These are phyloP conservation scores for Monilinia fructicola DNA, from an alignment of 2,329 filamentous ascomycete genomes.

Conservation along the genomic window DNA sequence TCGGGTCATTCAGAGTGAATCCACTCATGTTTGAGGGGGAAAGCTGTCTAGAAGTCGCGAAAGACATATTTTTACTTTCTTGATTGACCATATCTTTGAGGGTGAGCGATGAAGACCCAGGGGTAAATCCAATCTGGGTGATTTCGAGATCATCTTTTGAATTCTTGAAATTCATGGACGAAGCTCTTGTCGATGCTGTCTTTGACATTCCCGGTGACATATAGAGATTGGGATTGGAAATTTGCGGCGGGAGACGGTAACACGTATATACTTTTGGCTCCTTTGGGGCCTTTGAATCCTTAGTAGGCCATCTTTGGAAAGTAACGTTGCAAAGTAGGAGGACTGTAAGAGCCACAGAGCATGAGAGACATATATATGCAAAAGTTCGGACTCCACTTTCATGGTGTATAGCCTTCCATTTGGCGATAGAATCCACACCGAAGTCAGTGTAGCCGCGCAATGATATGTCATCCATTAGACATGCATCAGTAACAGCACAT, in stretches of 20 bases:
- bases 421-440: slow-evolving; percentile 20
- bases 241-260: slow-evolving; percentile 13
- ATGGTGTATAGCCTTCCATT: slow-evolving; percentile 25
- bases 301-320: slow-evolving; percentile 14
- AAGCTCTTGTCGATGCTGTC: slow-evolving; percentile 5
- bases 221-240: neutral
- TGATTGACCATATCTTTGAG: neutral
- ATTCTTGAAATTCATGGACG: neutral
- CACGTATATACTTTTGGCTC: slow-evolving; percentile 7
- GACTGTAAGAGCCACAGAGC: slow-evolving; percentile 7
- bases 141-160: slow-evolving; percentile 5
- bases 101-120: neutral
- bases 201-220: neutral
- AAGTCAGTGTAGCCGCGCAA: slow-evolving; percentile 26
- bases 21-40: slow-evolving; percentile 14
- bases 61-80: neutral
- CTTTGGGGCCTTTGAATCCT: slow-evolving; percentile 9
- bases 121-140: neutral
- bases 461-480: slow-evolving; percentile 34
- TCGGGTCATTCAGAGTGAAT: slow-evolving; percentile 3
- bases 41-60: neutral
- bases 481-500: slow-evolving; percentile 41
- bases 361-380: slow-evolving; percentile 22
- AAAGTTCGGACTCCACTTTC: slow-evolving; percentile 19
- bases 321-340: slow-evolving; percentile 13